phyloP scores from a whole-genome alignment of 2,329 filamentous ascomycete species.

The Phoma herbarum region DNA sequence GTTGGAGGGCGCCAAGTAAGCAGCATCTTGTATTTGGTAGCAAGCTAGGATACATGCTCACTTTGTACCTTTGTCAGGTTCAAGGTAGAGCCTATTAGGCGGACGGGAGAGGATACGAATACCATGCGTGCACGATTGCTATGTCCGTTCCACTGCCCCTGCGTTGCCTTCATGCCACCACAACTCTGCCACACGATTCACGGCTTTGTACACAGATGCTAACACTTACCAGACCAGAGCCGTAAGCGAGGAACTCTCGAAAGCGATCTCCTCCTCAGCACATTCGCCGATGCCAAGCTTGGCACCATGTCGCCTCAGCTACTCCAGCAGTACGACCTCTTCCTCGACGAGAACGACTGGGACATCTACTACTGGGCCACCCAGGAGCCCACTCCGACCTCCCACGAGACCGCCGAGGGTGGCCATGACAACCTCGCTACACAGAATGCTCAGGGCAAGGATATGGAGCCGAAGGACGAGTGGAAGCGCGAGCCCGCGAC shows the following conservation, averaged over 20 bases:
- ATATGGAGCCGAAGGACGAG: constrained; percentile 54
- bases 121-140: constrained; percentile 90
- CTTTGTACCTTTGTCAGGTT: constrained; percentile 69
- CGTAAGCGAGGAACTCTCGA: constrained; percentile 96
- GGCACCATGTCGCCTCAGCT: constrained; percentile 75
- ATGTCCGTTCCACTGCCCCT: constrained; percentile 59
- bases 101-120: constrained; percentile 80
- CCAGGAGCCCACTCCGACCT: constrained; percentile 74
- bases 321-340: constrained; percentile 84
- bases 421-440: constrained; percentile 56
- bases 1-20: constrained; percentile 55
- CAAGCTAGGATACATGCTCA: constrained; percentile 72
- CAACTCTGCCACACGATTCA: not conserved
- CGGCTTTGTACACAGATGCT: constrained; percentile 8
- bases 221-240: constrained; percentile 76
- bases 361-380: constrained; percentile 99
- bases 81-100: constrained; percentile 86
- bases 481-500: constrained; percentile 63
- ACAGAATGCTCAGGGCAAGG: constrained; percentile 56
- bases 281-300: constrained; percentile 86
- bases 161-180: constrained; percentile 6
- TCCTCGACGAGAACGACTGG: constrained; percentile 99
- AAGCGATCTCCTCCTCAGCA: constrained; percentile 93
- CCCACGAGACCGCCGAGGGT: constrained; percentile 65
- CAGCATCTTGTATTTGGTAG: constrained; percentile 71